Evolutionary conservation across 2,329 filamentous ascomycete species (phyloP), one percentile per base, ranked within the genome.

Genomic region (Diplodia corticola): DNA sequence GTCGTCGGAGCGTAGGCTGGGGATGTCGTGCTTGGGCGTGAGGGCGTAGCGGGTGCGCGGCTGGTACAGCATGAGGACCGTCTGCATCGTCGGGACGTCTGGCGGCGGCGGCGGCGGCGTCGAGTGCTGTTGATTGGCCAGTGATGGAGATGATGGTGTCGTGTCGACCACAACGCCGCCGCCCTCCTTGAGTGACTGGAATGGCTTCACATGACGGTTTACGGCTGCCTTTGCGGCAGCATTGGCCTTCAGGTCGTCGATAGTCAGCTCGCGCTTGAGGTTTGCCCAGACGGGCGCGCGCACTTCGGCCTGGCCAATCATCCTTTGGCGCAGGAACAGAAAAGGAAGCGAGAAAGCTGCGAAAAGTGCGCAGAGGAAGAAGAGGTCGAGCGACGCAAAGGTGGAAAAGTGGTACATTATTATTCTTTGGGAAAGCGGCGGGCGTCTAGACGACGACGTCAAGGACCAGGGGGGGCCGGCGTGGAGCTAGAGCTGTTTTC

Each of bases 261-360:
- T 35, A 26, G 24, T 64, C 33, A 64, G 49, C 26, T 55, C 50
- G 50, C 63, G 63, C 37, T 46, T 64, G 50, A 64, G 63, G 63
- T 49, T 51, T 26, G 35, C 50, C 15, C 50, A 48, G 50, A 12
- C 54, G 40, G 50, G 63, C 26, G 50, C 26, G n/a, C n/a, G 63
- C 10, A 64, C n/a, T 12, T 64, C 63, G 28, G 50, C 26, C n/a
- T 64, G 63, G 63, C 63, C 53, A 48, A 64, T 64, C 63, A 64
- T 64, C 51, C 37, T n/a, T 26, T 24, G 33, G 35, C 53, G 9
- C 53, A 26, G 12, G 3, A 55, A 40, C 2, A 26, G 53, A 20
- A 40, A 55, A 37, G 53, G n/a, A n/a, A 35, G 37, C 37, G 51
- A n/a, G 17, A 17, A 15, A n/a, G 30, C 6, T 10, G n/a, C 10